Evolutionary conservation across 164 flowering plant species (phyloP).

Genomic region (Annona cherimola): DNA sequence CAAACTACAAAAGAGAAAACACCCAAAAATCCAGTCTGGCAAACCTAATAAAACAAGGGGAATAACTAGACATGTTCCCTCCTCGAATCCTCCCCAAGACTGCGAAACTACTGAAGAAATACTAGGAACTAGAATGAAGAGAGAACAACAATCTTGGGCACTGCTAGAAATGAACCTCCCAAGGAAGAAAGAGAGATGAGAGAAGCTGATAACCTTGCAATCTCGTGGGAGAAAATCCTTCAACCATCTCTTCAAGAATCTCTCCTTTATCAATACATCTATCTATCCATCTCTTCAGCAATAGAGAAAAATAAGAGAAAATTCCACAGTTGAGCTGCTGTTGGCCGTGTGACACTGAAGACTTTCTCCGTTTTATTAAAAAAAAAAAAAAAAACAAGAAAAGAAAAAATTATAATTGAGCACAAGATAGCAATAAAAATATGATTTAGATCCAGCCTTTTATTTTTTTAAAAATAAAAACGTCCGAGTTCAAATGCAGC

Average conservation of each 20-base stretch:
- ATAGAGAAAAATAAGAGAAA: background rate
- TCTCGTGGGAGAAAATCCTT: background rate
- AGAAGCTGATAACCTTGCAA: background rate
- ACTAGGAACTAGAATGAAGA: background rate
- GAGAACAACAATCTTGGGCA: background rate
- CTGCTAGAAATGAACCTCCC: background rate
- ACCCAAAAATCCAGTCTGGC: background rate
- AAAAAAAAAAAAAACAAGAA: too few relatives aligned
- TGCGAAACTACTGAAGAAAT: background rate
- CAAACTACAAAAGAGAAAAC: background rate
- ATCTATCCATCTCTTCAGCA: background rate
- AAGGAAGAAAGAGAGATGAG: background rate
- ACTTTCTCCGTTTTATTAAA: background rate
- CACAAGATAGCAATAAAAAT: too few relatives aligned
- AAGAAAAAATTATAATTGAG: too few relatives aligned
- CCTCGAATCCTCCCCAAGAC: background rate
- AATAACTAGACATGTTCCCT: background rate
- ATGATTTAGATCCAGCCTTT: too few relatives aligned
- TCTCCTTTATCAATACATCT: background rate
- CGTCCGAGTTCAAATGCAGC: too few relatives aligned
- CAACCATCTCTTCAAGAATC: background rate
- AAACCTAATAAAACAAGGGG: background rate
- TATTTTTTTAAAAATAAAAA: too few relatives aligned
- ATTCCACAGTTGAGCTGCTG: background rate
- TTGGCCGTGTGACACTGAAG: background rate